Evolutionary conservation across 352 stramenopile species (phyloP), one percentile per base, ranked within the genome.

Genomic region (Globisporangium acanthophoron): DNA sequence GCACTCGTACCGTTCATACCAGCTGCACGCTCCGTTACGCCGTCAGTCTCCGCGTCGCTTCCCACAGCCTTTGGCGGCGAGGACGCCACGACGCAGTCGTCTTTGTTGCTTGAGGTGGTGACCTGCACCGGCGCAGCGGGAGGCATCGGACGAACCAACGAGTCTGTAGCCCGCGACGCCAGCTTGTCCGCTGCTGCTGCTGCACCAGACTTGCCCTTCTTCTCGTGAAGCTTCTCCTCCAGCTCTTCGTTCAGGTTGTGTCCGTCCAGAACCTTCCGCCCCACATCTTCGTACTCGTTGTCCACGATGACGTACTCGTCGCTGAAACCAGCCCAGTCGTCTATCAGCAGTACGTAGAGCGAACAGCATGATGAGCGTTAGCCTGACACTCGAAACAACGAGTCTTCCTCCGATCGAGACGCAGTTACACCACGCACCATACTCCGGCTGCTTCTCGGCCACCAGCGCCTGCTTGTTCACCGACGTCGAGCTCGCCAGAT

Each of bases 271-370:
- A 92, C 69, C 51, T 88, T 82, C 3, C 81, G 75, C 3, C 81
- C 81, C 11, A 92, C 68, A 50, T 90, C 81, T 64, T 92, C 81
- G 53, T 90, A 92, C 59, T 92, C 79, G 39, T 77, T 87, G 57
- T 92, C 81, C 20, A 92, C 81, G 58, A 92, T 88, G 39, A 92
- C 81, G 45, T 92, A 92, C 48, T 91, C 80, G 52, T 92, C 81
- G 45, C 81, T 92, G 51, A 82, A 85, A 0, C 73, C 79, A 39
- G 73, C 73, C 80, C 76, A 90, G 50, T 90, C 80, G 49, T 85
- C 74, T 85, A 51, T 37, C 62, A 46, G 13, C 33, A 37, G 33
- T 0, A 37, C 7, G 9, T 5, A 24, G 21, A 24, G 21, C 21
- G 21, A 24, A 24, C 21, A 60, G 3, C 15, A 31, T 44, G 21